Base-by-base conservation (phyloP, 1,139 yeast species). In the Saccharomycopsis phalli region DNA sequence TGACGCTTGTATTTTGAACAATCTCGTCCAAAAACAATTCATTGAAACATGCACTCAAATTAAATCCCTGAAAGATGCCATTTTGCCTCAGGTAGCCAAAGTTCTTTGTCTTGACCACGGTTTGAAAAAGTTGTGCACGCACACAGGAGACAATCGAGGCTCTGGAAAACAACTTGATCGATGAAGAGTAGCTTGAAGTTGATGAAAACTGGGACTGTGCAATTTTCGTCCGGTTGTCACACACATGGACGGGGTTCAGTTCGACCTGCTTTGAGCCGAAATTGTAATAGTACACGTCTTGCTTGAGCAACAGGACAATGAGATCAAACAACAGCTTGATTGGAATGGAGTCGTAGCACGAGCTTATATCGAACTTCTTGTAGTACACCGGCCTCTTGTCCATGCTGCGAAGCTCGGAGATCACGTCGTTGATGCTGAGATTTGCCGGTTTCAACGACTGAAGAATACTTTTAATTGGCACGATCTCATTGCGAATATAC, bases 61-160 rank as follows among this genome's bases (percentile, higher is more conserved):
- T 76, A 5, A 86, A 75, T 0, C 98, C 98, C 59, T 91, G 98
- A 40, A 82, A 91, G 0, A 91, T 69, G 0, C 98, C 98, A 8
- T 65, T 59, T 31, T 60, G 69, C 45, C 94, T 65, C 21, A 58
- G 56, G 47, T 60, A 74, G 3, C 61, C 58, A 54, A 54, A 2
- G 59, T 28, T 35, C 22, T 37, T 57, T 1, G 65, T 55, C 27
- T 51, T 54, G 1, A 77, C 53, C 0, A 63, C 54, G 0, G 73
- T 63, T 6, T 59, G 51, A 3, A 52, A 52, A 21, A 76, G 49
- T 45, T 76, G 79, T 6, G 55, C 56, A 28, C 54, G 48, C 2
- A 71, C 52, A 11, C 63, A 51, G 1, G 53, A 44, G 5, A 61
- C 4, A 1, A 68, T 47, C 21, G 67, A 65, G 1, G 49, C 40